phyloP scores from a whole-genome alignment of 768 basidiomycete species.

The Xanthoconium purpureum region DNA sequence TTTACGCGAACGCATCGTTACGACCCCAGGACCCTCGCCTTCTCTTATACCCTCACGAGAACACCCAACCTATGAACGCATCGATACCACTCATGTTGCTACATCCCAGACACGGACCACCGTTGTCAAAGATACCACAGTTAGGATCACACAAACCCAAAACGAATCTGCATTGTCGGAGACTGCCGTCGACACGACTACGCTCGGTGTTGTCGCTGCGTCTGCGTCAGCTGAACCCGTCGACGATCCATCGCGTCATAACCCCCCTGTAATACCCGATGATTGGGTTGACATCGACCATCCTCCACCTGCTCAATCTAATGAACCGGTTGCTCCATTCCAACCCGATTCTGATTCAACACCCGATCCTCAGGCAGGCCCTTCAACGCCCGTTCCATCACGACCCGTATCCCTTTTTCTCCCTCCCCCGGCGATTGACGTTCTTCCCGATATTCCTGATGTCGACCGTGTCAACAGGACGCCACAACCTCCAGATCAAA shows the following conservation, averaged over 20 bases:
- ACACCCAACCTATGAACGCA: conserved; percentile 5
- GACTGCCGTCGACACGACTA: neutral
- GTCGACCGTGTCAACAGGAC: neutral
- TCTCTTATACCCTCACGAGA: conserved; percentile 27
- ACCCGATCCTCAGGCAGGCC: neutral
- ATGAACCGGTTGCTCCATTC: conserved; percentile 4
- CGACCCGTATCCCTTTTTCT: conserved; percentile 13
- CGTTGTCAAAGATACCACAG: conserved; percentile 7
- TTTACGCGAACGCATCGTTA: conserved; percentile 14
- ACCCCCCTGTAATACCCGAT: conserved; percentile 23
- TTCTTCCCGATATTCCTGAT: conserved; percentile 20
- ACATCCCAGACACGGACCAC: conserved; percentile 5
- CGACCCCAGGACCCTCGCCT: conserved; percentile 23
- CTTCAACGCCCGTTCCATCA: conserved; percentile 3
- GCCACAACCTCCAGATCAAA: conserved; percentile 16
- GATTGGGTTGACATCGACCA: conserved; percentile 30
- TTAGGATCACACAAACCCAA: conserved; percentile 13
- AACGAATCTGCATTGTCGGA: conserved; percentile 4
- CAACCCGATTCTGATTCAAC: conserved; percentile 6
- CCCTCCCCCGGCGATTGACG: conserved; percentile 9
- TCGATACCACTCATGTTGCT: conserved; percentile 10
- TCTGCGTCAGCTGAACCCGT: conserved; percentile 2
- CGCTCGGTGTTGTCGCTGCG: neutral
- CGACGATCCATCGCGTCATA: conserved; percentile 17
- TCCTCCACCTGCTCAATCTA: conserved; percentile 3